Percentiles rank a stretch among this genome's conserved stretches.
phyloP scores from a whole-genome alignment of 148 eudicot species.

The Oxyria digyna region DNA sequence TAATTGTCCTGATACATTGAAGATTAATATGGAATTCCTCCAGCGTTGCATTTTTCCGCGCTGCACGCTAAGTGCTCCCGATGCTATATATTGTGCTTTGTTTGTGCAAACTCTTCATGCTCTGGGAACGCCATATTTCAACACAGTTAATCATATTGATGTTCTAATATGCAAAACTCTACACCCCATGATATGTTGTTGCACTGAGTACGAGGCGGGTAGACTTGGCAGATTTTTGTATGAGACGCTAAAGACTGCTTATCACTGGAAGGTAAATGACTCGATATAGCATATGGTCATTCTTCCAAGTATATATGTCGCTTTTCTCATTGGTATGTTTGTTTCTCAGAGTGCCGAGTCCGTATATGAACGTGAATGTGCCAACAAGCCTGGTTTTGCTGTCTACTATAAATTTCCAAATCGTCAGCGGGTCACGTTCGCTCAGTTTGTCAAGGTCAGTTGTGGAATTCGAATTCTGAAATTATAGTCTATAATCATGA shows the following conservation, averaged over 20 bases:
- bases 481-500: neutral
- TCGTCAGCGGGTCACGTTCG: conserved; percentile 87
- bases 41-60: conserved; percentile 99
- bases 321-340: neutral
- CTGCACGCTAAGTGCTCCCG: conserved; percentile 95
- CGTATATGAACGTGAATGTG: conserved; percentile 90
- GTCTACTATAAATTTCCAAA: conserved; percentile 90
- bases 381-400: conserved; percentile 99
- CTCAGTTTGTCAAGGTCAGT: conserved; percentile 88
- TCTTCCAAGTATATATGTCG: neutral
- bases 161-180: conserved; percentile 92
- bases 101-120: conserved; percentile 97
- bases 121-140: conserved; percentile 85
- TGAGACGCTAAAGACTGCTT: conserved; percentile 89
- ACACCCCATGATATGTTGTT: conserved; percentile 98
- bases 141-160: conserved; percentile 95
- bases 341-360: conserved; percentile 79
- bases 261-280: conserved; percentile 76
- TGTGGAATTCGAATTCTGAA: neutral
- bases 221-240: conserved; percentile 83
- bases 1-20: conserved; percentile 90
- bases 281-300: neutral
- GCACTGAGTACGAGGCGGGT: conserved; percentile 98
- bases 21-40: conserved; percentile 94
- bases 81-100: conserved; percentile 91